Percentiles rank a stretch among this genome's conserved stretches.
Evolutionary conservation across 1,284 basidiomycete species (phyloP).

Genomic region (Salmacisia buchloeana): DNA sequence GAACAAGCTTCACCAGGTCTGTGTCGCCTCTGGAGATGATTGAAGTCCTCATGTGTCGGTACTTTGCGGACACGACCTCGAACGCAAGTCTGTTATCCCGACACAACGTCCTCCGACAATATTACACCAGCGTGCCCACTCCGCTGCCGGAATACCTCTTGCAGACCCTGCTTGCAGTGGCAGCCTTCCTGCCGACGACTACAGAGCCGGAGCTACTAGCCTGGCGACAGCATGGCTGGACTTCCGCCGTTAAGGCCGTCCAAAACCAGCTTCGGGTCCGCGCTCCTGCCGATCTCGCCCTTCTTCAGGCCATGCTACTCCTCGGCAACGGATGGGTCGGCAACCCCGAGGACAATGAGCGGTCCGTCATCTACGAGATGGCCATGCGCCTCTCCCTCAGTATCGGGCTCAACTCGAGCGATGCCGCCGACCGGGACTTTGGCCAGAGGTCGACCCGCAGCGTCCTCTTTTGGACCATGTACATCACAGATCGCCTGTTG

Average conservation of each 20-base stretch:
- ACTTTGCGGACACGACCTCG: background rate
- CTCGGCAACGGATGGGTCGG: slow-evolving; percentile 9
- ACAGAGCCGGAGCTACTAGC: slow-evolving; percentile 10
- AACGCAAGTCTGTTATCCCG: background rate
- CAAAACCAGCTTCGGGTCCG: slow-evolving; percentile 2
- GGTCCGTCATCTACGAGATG: slow-evolving; percentile 9
- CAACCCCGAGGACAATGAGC: slow-evolving; percentile 1
- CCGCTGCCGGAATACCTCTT: slow-evolving; percentile 10
- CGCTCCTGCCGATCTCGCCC: background rate
- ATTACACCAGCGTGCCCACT: slow-evolving; percentile 2
- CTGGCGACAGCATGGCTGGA: slow-evolving; percentile 11
- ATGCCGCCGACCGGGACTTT: background rate
- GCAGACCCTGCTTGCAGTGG: slow-evolving; percentile 3
- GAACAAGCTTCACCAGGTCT: background rate
- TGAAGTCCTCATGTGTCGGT: background rate
- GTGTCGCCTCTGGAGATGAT: background rate
- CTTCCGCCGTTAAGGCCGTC: slow-evolving; percentile 6
- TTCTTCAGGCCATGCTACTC: slow-evolving; percentile 13
- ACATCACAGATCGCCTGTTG: slow-evolving; percentile 1
- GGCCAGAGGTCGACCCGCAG: background rate
- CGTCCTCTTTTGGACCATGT: slow-evolving; percentile 11
- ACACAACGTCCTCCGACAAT: background rate
- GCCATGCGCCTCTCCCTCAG: slow-evolving; percentile 5
- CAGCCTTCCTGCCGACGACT: slow-evolving; percentile 1
- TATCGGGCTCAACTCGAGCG: background rate